A percentile compares a stretch with the other conserved stretches of the same genome.
These are phyloP conservation scores for Wilhelminamyces savonicus DNA, from an alignment of 805 yeast genomes.

Conservation along the genomic window DNA sequence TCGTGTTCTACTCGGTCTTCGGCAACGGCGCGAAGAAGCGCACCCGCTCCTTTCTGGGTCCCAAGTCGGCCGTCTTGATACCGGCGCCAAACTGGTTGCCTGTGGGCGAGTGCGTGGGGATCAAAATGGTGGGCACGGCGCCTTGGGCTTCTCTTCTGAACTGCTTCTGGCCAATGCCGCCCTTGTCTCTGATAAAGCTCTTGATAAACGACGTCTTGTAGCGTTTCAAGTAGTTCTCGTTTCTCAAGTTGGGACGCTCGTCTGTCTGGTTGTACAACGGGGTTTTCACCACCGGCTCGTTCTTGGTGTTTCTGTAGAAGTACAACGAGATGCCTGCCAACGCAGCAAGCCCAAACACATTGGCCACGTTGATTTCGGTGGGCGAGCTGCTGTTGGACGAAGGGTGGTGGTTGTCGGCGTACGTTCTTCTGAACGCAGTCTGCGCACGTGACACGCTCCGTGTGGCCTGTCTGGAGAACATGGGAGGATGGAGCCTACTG, in stretches of 20 bases:
- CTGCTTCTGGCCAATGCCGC: constrained; percentile 40
- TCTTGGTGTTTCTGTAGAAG: constrained; percentile 10
- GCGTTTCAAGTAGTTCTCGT: constrained; percentile 29
- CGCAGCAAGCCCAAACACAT: constrained; percentile 36
- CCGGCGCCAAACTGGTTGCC: constrained; percentile 40
- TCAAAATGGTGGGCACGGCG: constrained; percentile 25
- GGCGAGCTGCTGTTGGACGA: too few relatives aligned
- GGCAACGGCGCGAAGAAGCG: constrained; percentile 31
- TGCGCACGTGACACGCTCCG: too few relatives aligned
- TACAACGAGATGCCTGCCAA: constrained; percentile 28
- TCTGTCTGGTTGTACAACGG: constrained; percentile 28
- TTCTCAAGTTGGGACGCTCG: constrained; percentile 28
- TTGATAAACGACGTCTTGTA: constrained; percentile 38
- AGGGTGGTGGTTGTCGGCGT: too few relatives aligned
- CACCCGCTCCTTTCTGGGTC: constrained; percentile 40
- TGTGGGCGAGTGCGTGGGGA: constrained; percentile 35
- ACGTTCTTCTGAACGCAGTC: too few relatives aligned
- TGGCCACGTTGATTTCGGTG: constrained; percentile 32
- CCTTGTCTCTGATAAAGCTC: constrained; percentile 36
- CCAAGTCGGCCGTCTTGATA: constrained; percentile 35
- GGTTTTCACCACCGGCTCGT: constrained; percentile 31
- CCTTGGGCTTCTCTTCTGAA: constrained; percentile 28
- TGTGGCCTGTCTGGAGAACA: too few relatives aligned
- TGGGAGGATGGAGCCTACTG: too few relatives aligned
- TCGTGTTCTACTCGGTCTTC: too few relatives aligned